Percentiles rank a stretch among this genome's conserved stretches.
phyloP scores from a whole-genome alignment of 345 rosid genomes.

The Arabis alpina region DNA sequence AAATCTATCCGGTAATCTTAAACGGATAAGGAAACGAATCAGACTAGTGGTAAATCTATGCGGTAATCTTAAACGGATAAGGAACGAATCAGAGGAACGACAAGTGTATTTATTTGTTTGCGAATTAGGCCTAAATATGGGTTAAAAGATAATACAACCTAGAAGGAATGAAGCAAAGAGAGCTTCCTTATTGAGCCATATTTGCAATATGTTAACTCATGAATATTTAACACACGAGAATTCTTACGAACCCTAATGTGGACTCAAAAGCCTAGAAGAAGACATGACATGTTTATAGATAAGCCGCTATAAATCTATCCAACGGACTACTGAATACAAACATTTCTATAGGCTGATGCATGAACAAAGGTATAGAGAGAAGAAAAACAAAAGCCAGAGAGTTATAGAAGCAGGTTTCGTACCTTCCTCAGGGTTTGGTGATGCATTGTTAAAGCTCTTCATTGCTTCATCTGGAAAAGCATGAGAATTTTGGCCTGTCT shows the following conservation, averaged over 20 bases:
- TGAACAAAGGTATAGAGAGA: conserved; percentile 2
- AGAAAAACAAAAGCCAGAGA: conserved; percentile 15
- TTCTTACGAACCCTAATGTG: not conserved
- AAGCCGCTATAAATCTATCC: not conserved
- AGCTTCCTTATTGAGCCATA: not conserved
- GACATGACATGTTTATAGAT: conserved; percentile 1
- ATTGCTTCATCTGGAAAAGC: conserved; percentile 37
- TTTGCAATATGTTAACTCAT: not conserved
- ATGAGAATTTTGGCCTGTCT: conserved; percentile 4
- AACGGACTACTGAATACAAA: conserved; percentile 10
- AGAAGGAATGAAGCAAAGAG: conserved; percentile 20
- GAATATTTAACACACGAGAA: not conserved
- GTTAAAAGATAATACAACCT: conserved; percentile 5
- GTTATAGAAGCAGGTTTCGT: conserved; percentile 5
- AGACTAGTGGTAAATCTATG: not conserved
- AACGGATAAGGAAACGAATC: conserved; percentile 9
- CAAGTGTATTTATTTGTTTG: conserved; percentile 3
- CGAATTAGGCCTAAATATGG: not conserved
- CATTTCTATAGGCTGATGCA: conserved; percentile 21
- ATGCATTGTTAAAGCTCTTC: conserved; percentile 2
- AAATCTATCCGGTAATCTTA: not conserved
- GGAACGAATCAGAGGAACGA: conserved; percentile 13
- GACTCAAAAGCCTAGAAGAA: not conserved
- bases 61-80: not conserved
- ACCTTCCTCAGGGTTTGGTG: conserved; percentile 39